phyloP scores from a whole-genome alignment of 805 yeast species.

The Saturnispora quitensis region DNA sequence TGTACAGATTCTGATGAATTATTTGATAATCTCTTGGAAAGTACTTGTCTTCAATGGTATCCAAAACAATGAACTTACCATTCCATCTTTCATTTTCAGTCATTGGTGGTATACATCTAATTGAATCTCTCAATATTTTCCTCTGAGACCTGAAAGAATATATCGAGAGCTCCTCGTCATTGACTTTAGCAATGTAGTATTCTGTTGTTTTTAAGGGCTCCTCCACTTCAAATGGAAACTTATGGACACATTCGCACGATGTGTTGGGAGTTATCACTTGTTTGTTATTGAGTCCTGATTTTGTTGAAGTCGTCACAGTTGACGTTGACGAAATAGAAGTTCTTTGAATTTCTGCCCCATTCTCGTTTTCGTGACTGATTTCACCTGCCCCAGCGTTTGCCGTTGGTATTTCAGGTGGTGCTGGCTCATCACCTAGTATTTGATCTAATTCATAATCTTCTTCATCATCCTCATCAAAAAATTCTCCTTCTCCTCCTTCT shows the following conservation, averaged over 20 bases:
- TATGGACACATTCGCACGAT: slow-evolving; percentile 1
- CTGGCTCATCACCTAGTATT: neutral
- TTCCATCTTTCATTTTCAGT: slow-evolving; percentile 29
- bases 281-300: neutral
- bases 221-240: neutral
- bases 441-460: neutral
- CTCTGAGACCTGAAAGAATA: slow-evolving; percentile 18
- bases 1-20: slow-evolving; percentile 7
- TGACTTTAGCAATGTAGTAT: slow-evolving; percentile 9
- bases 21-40: slow-evolving; percentile 7
- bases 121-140: slow-evolving; percentile 25
- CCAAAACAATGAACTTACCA: slow-evolving; percentile 24
- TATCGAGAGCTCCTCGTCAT: neutral
- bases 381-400: neutral
- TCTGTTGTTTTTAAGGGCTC: slow-evolving; percentile 1
- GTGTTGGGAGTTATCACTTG: slow-evolving; percentile 5
- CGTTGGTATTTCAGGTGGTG: neutral
- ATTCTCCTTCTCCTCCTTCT: neutral
- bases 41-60: slow-evolving; percentile 11
- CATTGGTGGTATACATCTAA: slow-evolving; percentile 29
- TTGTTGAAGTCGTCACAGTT: neutral
- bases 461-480: neutral
- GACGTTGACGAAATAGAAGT: slow-evolving; percentile 5
- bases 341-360: neutral
- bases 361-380: slow-evolving; percentile 1